Conservation (phyloP, 2,329 filamentous ascomycete genomes). For the Sporothrix schenckii region DNA sequence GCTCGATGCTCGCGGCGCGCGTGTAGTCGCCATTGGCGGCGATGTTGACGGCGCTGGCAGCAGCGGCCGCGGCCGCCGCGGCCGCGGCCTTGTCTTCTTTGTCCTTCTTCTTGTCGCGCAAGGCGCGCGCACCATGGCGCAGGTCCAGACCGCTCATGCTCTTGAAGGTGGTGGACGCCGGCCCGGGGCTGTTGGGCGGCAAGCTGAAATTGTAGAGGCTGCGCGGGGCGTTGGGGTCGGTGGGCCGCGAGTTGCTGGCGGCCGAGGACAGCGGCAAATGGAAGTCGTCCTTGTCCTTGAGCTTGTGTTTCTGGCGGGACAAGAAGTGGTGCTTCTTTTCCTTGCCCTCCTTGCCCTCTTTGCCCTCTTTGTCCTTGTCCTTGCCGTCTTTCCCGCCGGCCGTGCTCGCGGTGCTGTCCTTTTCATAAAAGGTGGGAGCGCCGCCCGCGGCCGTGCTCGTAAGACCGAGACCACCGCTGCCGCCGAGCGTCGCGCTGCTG, state of each 20-base stretch:
- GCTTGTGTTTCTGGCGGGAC: conserved; percentile 76
- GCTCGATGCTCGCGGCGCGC: conserved; percentile 36
- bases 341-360: conserved; percentile 64
- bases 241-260: conserved; percentile 74
- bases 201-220: conserved; percentile 79
- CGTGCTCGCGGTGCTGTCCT: conserved; percentile 51
- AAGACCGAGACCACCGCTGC: not conserved
- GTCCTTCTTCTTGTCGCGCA: conserved; percentile 80
- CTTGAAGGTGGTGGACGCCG: conserved; percentile 71
- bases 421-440: conserved; percentile 19
- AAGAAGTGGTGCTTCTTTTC: conserved; percentile 80
- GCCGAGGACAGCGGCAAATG: conserved; percentile 74
- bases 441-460: not conserved
- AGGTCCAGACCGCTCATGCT: conserved; percentile 80
- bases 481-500: conserved; percentile 10
- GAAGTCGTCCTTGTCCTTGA: conserved; percentile 72
- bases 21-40: conserved; percentile 47
- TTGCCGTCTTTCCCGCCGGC: conserved; percentile 36
- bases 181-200: conserved; percentile 72
- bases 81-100: conserved; percentile 59
- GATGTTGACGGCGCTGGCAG: conserved; percentile 8
- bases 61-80: not conserved
- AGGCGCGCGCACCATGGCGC: conserved; percentile 72
- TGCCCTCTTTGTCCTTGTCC: conserved; percentile 34
- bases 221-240: conserved; percentile 72